phyloP scores from a whole-genome alignment of 495 filamentous ascomycete species.

The Podospora conica region DNA sequence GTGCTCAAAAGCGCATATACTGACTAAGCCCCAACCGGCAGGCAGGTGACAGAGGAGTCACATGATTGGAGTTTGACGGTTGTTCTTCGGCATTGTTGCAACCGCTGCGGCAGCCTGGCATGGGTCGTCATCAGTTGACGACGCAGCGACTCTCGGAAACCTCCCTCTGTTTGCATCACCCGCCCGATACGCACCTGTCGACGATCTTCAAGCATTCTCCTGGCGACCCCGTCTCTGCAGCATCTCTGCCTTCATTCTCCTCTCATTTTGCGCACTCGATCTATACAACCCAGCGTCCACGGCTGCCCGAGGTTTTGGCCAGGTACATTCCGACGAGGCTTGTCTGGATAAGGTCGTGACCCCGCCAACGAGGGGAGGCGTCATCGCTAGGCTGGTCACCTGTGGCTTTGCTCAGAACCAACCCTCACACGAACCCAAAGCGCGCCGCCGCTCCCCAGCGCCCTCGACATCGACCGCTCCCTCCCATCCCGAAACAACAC shows the following conservation, averaged over 20 bases:
- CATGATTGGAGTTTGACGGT: constrained; percentile 16
- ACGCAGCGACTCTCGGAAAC: constrained; percentile 6
- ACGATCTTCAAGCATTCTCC: constrained; percentile 7
- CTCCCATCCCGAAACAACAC: neutral
- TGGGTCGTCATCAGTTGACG: neutral
- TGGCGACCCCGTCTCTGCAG: constrained; percentile 2
- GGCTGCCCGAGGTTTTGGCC: neutral
- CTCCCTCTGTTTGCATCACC: constrained; percentile 22
- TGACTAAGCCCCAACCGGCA: neutral
- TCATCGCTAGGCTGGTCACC: constrained; percentile 28
- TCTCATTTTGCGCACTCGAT: neutral
- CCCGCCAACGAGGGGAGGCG: constrained; percentile 28
- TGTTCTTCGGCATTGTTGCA: constrained; percentile 10
- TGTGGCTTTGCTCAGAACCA: constrained; percentile 13
- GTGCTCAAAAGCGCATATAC: neutral
- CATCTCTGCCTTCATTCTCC: neutral
- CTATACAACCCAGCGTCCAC: neutral
- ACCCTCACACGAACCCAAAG: neutral
- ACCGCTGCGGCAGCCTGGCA: constrained; percentile 3
- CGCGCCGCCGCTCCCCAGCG: neutral
- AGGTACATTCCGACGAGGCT: constrained; percentile 7
- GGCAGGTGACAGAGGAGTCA: constrained; percentile 10
- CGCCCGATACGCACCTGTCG: constrained; percentile 22
- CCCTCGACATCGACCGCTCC: neutral
- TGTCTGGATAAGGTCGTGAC: constrained; percentile 17